A percentile compares a stretch with the other conserved stretches of the same genome.
These are phyloP conservation scores for Peltaster fructicola DNA, from an alignment of 2,329 filamentous ascomycete genomes.

Conservation along the genomic window DNA sequence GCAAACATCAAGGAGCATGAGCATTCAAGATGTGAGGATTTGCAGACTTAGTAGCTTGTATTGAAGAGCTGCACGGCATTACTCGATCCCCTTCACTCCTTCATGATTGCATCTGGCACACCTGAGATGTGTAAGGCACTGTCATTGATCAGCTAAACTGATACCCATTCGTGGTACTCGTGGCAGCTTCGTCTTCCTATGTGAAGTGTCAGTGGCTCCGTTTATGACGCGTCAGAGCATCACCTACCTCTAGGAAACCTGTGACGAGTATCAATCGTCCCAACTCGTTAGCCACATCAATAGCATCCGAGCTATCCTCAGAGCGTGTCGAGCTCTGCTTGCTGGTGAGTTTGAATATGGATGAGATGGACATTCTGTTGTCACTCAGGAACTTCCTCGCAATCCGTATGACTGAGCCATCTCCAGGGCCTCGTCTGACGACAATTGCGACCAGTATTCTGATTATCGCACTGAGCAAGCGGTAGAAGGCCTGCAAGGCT, in stretches of 20 bases:
- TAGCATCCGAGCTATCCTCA: conserved; percentile 32
- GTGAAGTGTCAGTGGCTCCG: too few relatives aligned
- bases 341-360: conserved; percentile 76
- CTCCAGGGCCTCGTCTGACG: conserved; percentile 64
- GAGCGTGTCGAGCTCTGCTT: conserved; percentile 42
- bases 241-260: conserved; percentile 69
- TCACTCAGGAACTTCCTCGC: conserved; percentile 65
- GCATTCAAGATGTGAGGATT: too few relatives aligned
- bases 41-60: too few relatives aligned
- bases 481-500: conserved; percentile 67
- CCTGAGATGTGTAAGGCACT: too few relatives aligned
- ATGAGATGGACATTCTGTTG: conserved; percentile 68
- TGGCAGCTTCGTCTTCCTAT: too few relatives aligned
- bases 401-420: conserved; percentile 52
- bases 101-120: too few relatives aligned
- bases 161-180: too few relatives aligned
- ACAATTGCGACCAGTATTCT: conserved; percentile 70
- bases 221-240: neutral
- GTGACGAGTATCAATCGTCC: conserved; percentile 69
- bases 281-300: conserved; percentile 71
- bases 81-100: too few relatives aligned
- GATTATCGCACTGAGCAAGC: conserved; percentile 61
- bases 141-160: too few relatives aligned
- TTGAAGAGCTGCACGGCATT: too few relatives aligned
- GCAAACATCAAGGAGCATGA: too few relatives aligned